Evolutionary conservation across 306 rosid species (phyloP), one percentile per base, ranked within the genome.

Genomic region (Arachis hypogaea): DNA sequence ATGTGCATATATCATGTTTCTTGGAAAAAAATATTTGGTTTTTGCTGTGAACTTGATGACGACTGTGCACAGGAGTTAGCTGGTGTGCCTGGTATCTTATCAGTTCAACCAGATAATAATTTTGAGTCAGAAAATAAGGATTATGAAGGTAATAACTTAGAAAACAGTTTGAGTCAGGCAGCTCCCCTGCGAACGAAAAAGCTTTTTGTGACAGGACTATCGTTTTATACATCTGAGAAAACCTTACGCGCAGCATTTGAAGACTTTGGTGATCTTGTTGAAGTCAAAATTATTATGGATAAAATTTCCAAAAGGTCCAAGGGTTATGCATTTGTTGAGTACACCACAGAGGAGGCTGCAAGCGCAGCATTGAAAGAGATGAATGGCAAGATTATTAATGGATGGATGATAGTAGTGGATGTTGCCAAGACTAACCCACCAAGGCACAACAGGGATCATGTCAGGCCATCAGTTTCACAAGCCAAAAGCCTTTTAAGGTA

Each of bases 361-460:
- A 65, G 86, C 71, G 89, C 86, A 49, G 98, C 98, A 14, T 86
- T 87, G 41, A 87, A 82, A 79, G 97, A 91, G 85, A 93, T 93
- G 98, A 91, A 93, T 78, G 98, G 93, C 80, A 91, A 93, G 97
- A 90, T 93, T 78, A 90, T 93, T 50, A 93, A 93, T 79, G 98
- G 97, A 11, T 89, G 97, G 97, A 90, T 93, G 97, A 90, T 90
- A 69, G 96, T 90, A 66, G 98, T 90, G 43, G 98, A 93, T 83
- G 91, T 81, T 76, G 98, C 97, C 64, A 93, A 85, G 81, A 72
- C 79, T 58, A 84, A 43, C 75, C 85, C 89, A 29, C 82, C 87
- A 52, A 89, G 84, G 78, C 75, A 78, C 65, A 70, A 75, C 77
- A 62, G 84, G 22, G 78, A 78, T 45, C 78, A 29, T 11, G 74